Evolutionary conservation across 352 stramenopile genomes (phyloP), one percentile per base, ranked within the genome.

Genomic region (Globisporangium viniferum): DNA sequence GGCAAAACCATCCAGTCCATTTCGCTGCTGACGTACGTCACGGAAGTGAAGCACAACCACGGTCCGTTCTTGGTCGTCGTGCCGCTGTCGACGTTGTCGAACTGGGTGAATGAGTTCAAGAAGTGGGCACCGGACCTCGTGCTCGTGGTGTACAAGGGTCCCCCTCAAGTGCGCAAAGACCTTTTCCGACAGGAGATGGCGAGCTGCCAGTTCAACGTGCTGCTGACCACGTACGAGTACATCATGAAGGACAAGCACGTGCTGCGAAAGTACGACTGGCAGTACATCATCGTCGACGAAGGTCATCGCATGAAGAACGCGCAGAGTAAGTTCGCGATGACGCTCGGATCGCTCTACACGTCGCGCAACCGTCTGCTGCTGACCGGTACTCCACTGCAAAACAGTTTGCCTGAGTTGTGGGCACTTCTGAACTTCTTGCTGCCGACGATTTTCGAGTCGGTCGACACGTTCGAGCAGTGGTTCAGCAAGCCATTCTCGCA

Each of bases 41-140:
- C 82, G 35, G 84, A 93, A 49, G 78, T 94, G 44, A 92, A 91
- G 72, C 84, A 94, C 74, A 94, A 95, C 66, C 85, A 92, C 69
- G 95, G 96, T 0, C 98, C 98, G 27, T 99, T 99, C 73, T 81
- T 99, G 0, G 92, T 99, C 22, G 93, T 99, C 27, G 98, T 98
- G 46, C 98, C 98, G 36, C 86, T 99, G 0, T 96, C 81, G 36
- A 97, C 97, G 4, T 69, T 98, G n/a, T 97, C 84, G 24, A 98
- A 97, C 72, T 99, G 96, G 95, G 89, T 96, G 48, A 93, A 93
- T 29, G 96, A 99, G 74, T 94, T 98, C 56, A 87, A 92, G 66
- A 97, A 97, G 70, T 98, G 96, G 85, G 98, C 97, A 0, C 88
- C 88, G 0, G 87, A 98, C 71, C 85, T 99, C 39, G 98, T 99